These are phyloP conservation scores for Microbotryum violaceum DNA, from an alignment of 1,284 basidiomycete species.

Conservation along the genomic window DNA sequence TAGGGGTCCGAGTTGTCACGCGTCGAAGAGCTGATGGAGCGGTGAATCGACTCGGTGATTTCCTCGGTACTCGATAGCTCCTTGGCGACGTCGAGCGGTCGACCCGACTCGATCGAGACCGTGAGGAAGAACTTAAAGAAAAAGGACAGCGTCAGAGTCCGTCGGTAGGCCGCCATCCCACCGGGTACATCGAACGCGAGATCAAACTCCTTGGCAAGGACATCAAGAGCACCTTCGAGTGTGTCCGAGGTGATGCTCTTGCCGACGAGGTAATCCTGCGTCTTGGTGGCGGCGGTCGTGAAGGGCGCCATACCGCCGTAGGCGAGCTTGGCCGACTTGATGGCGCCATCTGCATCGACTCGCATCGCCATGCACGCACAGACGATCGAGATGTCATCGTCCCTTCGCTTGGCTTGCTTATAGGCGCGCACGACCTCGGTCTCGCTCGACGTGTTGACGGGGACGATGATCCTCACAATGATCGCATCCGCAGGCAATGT, in stretches of 20 bases:
- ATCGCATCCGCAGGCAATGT: constrained; percentile 37
- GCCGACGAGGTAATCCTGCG: constrained; percentile 31
- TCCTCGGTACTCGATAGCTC: constrained; percentile 10
- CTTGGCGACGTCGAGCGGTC: constrained; percentile 29
- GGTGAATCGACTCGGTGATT: constrained; percentile 31
- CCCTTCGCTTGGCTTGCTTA: constrained; percentile 42
- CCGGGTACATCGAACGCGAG: constrained; percentile 41
- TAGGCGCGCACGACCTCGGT: constrained; percentile 37
- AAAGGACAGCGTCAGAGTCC: constrained; percentile 41
- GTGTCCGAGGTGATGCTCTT: constrained; percentile 24
- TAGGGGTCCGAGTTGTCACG: constrained; percentile 35
- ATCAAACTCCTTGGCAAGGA: constrained; percentile 35
- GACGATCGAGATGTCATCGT: constrained; percentile 44
- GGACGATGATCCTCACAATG: constrained; percentile 35
- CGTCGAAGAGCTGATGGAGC: constrained; percentile 18
- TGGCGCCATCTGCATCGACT: constrained; percentile 13
- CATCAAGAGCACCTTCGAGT: constrained; percentile 20
- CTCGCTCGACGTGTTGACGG: constrained; percentile 16
- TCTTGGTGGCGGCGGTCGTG: constrained; percentile 23
- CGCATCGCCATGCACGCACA: constrained; percentile 35
- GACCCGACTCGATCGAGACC: constrained; percentile 30
- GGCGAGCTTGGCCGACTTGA: constrained; percentile 35
- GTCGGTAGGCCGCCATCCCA: constrained; percentile 42
- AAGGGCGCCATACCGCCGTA: constrained; percentile 42
- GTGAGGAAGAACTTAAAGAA: constrained; percentile 40